Base-by-base conservation (phyloP, 2,329 filamentous ascomycete genomes). In the Apiospora malaysiana region DNA sequence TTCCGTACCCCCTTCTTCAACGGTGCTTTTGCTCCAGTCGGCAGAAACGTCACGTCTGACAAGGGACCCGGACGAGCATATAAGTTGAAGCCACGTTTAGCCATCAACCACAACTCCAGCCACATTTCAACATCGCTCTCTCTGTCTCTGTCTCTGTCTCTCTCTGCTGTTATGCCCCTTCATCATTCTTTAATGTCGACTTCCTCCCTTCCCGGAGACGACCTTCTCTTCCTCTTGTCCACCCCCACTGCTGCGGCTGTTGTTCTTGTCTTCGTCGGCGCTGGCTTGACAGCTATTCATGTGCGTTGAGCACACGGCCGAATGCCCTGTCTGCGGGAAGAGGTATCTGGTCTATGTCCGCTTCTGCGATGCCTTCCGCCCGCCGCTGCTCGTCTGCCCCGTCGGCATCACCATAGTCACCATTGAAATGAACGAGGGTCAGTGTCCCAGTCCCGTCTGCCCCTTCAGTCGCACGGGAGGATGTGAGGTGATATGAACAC, bases 321-420 rank as follows among this genome's bases (percentile, higher is more conserved):
- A 84, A 79, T 90, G 88, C 84, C 85, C 85, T 82, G 87, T 87
- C 77, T 90, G 88, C 83, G 84, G 87, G 83, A 89, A 88, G 81
- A 82, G 84, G 75, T 89, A 89, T 79, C 83, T 90, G 76, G 79
- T 88, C 77, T 89, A 86, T 82, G 85, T 90, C 81, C 82, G 85
- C 75, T 89, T 90, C 75, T 90, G 88, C 76, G 81, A 81, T 73
- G 76, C 82, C 67, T 87, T 84, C 73, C 86, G 85, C 74, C 86
- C 86, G 49, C 86, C 87, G 40, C 75, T 85, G 69, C 56, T 85
- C 74, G 73, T 72, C 70, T 90, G 88, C 75, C 86, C 85, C n/a
- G 75, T 73, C 69, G 86, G 85, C 69, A 82, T 81, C 72, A 72
- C 72, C 49, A 76, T 83, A 65, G 74, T 80, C 71, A 78, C 78